These are phyloP conservation scores for Acacia acuminata DNA, from an alignment of 306 rosid genomes.

Conservation along the genomic window DNA sequence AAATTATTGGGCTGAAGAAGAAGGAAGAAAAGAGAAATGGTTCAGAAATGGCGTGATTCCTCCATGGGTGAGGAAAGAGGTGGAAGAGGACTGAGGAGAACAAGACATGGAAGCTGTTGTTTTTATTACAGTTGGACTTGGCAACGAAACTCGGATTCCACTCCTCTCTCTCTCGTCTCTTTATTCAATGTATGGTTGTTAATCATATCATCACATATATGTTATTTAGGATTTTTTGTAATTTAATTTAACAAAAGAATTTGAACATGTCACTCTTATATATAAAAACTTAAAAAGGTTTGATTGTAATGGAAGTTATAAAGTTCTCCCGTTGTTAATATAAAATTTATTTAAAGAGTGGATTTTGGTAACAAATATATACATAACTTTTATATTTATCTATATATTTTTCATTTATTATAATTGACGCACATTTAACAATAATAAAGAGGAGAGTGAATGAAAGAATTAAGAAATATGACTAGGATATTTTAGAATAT, in stretches of 20 bases:
- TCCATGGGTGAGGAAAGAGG: constrained; percentile 21
- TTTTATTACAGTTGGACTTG: constrained; percentile 6
- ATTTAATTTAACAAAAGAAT: not conserved
- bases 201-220: not conserved
- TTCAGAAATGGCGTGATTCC: constrained; percentile 38
- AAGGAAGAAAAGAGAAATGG: constrained; percentile 26
- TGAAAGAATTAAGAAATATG: too few relatives aligned
- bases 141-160: constrained; percentile 26
- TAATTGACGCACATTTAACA: too few relatives aligned
- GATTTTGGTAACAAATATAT: too few relatives aligned
- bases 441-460: too few relatives aligned
- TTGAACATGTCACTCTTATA: too few relatives aligned
- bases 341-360: too few relatives aligned
- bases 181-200: not conserved
- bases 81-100: not conserved
- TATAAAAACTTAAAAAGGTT: too few relatives aligned
- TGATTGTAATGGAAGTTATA: too few relatives aligned
- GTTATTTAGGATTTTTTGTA: not conserved
- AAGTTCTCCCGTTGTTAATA: too few relatives aligned
- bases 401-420: too few relatives aligned
- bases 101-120: constrained; percentile 34
- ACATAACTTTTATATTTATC: too few relatives aligned
- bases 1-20: constrained; percentile 6
- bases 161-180: not conserved
- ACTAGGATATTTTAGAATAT: too few relatives aligned